Conservation (phyloP, 495 filamentous ascomycete genomes). For the Margaritispora aquatica region DNA sequence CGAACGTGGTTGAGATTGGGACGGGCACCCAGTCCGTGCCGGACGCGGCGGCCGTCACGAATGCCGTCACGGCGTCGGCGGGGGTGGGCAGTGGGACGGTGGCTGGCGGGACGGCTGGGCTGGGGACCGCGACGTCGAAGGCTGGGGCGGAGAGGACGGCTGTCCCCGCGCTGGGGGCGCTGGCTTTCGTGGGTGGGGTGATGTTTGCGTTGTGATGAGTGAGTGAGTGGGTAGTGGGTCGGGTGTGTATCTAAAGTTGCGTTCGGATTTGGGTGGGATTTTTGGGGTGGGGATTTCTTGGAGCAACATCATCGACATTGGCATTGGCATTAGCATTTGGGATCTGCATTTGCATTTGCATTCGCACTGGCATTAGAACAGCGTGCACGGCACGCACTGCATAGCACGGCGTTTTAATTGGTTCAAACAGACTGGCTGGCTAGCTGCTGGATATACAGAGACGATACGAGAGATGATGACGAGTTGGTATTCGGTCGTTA, state of each 20-base stretch:
- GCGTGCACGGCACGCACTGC: conserved; percentile 10
- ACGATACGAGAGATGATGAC: no score
- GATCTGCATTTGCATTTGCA: neutral
- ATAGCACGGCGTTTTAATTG: conserved; percentile 2
- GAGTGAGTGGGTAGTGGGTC: no score
- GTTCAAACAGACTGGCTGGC: no score
- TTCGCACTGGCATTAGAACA: conserved; percentile 13
- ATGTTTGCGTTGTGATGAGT: no score
- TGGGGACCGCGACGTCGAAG: conserved; percentile 12
- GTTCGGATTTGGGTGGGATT: no score
- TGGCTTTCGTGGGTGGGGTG: conserved; percentile 18
- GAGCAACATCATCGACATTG: no score
- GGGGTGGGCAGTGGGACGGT: conserved; percentile 21
- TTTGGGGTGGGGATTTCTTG: no score
- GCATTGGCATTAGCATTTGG: neutral
- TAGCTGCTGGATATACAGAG: no score
- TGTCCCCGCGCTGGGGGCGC: conserved; percentile 9
- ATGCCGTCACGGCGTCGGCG: conserved; percentile 51
- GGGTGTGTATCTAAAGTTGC: no score
- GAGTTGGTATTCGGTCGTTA: no score
- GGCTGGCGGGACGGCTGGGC: neutral
- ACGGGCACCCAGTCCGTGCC: conserved; percentile 60
- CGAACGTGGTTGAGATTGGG: conserved; percentile 66
- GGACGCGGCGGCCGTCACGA: conserved; percentile 57
- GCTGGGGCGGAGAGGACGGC: conserved; percentile 12